Evolutionary conservation across 2,329 filamentous ascomycete species (phyloP).

Genomic region (Botryosphaeria dothidea): DNA sequence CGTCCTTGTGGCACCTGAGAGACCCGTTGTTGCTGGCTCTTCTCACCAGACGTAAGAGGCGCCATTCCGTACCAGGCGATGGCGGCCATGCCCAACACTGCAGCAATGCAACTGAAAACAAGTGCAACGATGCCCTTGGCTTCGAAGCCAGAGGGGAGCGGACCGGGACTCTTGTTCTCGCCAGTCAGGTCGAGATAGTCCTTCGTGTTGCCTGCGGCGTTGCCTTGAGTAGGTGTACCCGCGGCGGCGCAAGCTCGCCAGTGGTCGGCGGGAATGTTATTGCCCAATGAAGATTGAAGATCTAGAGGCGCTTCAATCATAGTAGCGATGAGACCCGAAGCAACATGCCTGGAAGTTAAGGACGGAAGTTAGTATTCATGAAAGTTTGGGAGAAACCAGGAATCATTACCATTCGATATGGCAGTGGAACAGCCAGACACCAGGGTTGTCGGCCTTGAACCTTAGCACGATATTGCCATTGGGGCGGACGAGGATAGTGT

Average conservation of each 20-base stretch:
- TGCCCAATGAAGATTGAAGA: conserved; percentile 52
- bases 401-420: conserved; percentile 28
- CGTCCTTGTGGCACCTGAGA: neutral
- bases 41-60: conserved; percentile 21
- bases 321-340: conserved; percentile 52
- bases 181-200: conserved; percentile 58
- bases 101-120: conserved; percentile 69
- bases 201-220: conserved; percentile 71
- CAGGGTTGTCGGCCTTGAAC: conserved; percentile 57
- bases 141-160: conserved; percentile 70
- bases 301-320: conserved; percentile 55
- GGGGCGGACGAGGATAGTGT: conserved; percentile 56
- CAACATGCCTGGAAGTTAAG: conserved; percentile 48
- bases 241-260: conserved; percentile 58
- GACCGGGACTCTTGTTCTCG: conserved; percentile 56
- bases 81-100: conserved; percentile 66
- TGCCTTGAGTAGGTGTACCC: conserved; percentile 59
- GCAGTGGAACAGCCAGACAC: conserved; percentile 30
- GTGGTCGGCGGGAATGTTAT: conserved; percentile 64
- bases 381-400: too few species aligned
- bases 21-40: neutral
- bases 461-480: conserved; percentile 58
- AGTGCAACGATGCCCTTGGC: conserved; percentile 71
- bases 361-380: neutral
- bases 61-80: conserved; percentile 68